Evolutionary conservation across 208 protist genomes (phyloP).

Genomic region (Crithidia thermophila): DNA sequence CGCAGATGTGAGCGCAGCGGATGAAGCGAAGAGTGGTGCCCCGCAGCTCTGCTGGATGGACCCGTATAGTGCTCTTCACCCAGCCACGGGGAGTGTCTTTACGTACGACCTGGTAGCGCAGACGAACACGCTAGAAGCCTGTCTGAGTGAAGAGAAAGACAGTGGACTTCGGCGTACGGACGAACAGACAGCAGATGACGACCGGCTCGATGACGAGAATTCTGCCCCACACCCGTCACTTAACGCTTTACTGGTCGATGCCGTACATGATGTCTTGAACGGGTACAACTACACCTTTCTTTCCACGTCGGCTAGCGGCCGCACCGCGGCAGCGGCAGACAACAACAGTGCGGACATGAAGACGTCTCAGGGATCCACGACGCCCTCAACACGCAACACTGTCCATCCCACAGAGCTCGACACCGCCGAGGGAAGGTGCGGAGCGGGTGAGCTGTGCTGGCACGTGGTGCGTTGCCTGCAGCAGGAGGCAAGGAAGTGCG

Average conservation of each 20-base stretch:
- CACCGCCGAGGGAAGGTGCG: no score
- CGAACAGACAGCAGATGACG: no score
- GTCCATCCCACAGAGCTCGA: no score
- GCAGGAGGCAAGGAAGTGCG: constrained; percentile 10
- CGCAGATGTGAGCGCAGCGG: background rate
- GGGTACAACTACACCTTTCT: constrained; percentile 31
- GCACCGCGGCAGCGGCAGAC: background rate
- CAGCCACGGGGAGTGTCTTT: constrained; percentile 8
- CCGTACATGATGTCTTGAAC: constrained; percentile 16
- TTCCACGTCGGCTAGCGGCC: background rate
- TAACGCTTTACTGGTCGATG: constrained; percentile 12
- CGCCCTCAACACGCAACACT: no score
- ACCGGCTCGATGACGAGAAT: background rate
- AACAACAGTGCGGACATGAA: no score
- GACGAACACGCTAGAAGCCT: background rate
- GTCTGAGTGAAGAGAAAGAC: background rate
- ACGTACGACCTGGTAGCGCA: constrained; percentile 22
- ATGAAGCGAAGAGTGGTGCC: no score
- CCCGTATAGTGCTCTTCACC: constrained; percentile 25
- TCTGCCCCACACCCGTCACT: background rate
- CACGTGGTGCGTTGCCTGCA: constrained; percentile 23
- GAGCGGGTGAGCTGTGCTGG: constrained; percentile 5
- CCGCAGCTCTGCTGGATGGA: constrained; percentile 18
- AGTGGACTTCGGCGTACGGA: no score
- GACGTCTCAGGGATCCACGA: no score